A percentile compares a stretch with the other conserved stretches of the same genome.
Conservation (phyloP, 495 filamentous ascomycete species). For the Annulohypoxylon maeteangense region DNA sequence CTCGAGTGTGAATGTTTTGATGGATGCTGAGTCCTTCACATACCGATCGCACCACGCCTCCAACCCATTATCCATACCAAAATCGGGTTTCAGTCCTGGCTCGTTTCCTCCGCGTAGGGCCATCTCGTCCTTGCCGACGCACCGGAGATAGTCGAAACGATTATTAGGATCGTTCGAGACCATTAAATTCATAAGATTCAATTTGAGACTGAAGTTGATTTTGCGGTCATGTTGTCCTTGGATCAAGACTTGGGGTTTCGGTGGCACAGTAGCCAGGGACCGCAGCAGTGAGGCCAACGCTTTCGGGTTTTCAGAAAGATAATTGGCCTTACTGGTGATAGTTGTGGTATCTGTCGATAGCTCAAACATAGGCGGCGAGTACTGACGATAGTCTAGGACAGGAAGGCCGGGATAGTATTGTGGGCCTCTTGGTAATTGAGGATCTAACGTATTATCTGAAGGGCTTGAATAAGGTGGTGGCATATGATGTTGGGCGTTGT, state of each 20-base stretch:
- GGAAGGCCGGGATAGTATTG: conserved; percentile 60
- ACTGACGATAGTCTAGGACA: conserved; percentile 61
- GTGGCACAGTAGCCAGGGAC: conserved; percentile 59
- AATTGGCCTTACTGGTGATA: conserved; percentile 54
- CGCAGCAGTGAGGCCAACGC: conserved; percentile 58
- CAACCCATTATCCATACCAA: conserved; percentile 50
- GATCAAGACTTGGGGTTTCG: conserved; percentile 62
- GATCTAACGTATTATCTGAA: conserved; percentile 41
- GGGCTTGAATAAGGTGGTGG: conserved; percentile 62
- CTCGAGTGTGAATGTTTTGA: conserved; percentile 63
- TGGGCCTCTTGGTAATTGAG: conserved; percentile 42
- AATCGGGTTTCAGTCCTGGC: conserved; percentile 50
- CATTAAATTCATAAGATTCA: conserved; percentile 64
- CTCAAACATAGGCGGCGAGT: conserved; percentile 58
- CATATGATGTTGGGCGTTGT: conserved; percentile 10
- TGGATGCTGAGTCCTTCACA: conserved; percentile 56
- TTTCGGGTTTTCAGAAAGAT: conserved; percentile 53
- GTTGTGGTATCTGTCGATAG: conserved; percentile 59
- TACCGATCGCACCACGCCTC: conserved; percentile 62
- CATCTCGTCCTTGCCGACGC: conserved; percentile 59
- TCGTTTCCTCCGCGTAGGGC: conserved; percentile 60
- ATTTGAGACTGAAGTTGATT: conserved; percentile 61
- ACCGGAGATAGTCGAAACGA: conserved; percentile 64
- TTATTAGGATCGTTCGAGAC: conserved; percentile 52
- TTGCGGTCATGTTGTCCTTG: conserved; percentile 50